phyloP scores from a whole-genome alignment of 2,329 filamentous ascomycete genomes.

The Beauveria sp. region DNA sequence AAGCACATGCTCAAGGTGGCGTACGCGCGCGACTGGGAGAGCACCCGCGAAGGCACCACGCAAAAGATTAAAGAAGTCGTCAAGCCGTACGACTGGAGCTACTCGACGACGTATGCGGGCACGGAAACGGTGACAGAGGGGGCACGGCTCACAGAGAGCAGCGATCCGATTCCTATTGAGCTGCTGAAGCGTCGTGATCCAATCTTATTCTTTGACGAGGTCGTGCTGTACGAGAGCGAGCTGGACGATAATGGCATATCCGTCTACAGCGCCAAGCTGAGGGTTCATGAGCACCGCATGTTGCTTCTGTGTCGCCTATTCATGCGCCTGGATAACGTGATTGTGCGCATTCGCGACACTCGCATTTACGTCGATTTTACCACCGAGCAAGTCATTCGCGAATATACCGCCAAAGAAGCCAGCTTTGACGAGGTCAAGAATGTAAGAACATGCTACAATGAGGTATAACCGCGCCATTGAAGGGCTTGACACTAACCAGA shows the following conservation, averaged over 20 bases:
- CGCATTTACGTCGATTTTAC: constrained; percentile 87
- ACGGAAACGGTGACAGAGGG: constrained; percentile 32
- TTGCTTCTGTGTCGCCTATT: constrained; percentile 81
- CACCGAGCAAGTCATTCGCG: constrained; percentile 69
- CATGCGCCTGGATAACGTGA: constrained; percentile 84
- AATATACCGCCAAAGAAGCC: constrained; percentile 85
- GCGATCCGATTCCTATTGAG: constrained; percentile 66
- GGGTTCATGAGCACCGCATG: constrained; percentile 86
- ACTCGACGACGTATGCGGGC: constrained; percentile 81
- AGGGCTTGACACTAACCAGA: not conserved
- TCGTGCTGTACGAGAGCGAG: constrained; percentile 94
- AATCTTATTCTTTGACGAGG: constrained; percentile 93
- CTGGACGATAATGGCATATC: constrained; percentile 96
- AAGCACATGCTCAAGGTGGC: constrained; percentile 86
- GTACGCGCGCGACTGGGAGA: constrained; percentile 79
- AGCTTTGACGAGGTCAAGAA: constrained; percentile 67
- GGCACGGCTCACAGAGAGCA: constrained; percentile 23
- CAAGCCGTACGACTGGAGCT: constrained; percentile 97
- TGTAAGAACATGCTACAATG: constrained; percentile 36
- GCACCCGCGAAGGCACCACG: constrained; percentile 62
- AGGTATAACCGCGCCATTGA: too few relatives aligned
- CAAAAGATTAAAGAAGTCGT: constrained; percentile 90
- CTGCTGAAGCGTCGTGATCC: constrained; percentile 83
- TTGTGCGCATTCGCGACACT: constrained; percentile 83
- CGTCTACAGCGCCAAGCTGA: constrained; percentile 79